A percentile compares a stretch with the other conserved stretches of the same genome.
Conservation (phyloP, 306 rosid genomes). For the Senna tora region DNA sequence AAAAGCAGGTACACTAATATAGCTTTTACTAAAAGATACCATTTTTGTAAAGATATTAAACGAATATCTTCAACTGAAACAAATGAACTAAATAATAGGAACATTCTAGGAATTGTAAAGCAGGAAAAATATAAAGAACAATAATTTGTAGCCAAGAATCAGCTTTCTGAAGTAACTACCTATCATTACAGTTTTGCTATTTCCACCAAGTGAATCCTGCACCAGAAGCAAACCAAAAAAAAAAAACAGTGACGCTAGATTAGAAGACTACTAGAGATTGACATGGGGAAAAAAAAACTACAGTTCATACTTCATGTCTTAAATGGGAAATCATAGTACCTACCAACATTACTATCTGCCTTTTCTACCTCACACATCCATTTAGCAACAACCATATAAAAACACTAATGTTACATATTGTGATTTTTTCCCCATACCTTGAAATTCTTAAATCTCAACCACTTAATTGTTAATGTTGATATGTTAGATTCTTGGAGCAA, state of each 20-base stretch:
- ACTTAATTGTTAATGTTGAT: not conserved
- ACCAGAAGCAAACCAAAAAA: slow-evolving; percentile 20
- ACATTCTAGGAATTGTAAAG: slow-evolving; percentile 22
- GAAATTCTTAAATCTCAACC: slow-evolving; percentile 19
- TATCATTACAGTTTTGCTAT: slow-evolving; percentile 90
- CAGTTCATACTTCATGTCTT: slow-evolving; percentile 15
- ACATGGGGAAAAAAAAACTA: slow-evolving; percentile 25
- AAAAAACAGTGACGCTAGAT: slow-evolving; percentile 24
- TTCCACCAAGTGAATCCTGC: slow-evolving; percentile 95
- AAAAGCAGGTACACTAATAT: slow-evolving; percentile 34
- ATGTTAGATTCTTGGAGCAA: not conserved
- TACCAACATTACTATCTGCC: not conserved
- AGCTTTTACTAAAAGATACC: slow-evolving; percentile 25
- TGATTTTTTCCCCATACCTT: slow-evolving; percentile 6
- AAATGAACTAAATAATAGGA: slow-evolving; percentile 31
- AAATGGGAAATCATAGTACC: slow-evolving; percentile 4
- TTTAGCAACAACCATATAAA: slow-evolving; percentile 12
- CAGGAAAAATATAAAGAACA: slow-evolving; percentile 26
- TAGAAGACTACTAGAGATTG: slow-evolving; percentile 37
- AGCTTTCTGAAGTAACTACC: slow-evolving; percentile 55
- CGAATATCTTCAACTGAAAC: slow-evolving; percentile 26
- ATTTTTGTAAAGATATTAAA: slow-evolving; percentile 23
- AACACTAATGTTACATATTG: not conserved
- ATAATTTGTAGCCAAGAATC: slow-evolving; percentile 22
- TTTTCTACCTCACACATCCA: not conserved